Evolutionary conservation across 805 yeast species (phyloP), one percentile per base, ranked within the genome.

Genomic region (Zygoascus bituminiphila): DNA sequence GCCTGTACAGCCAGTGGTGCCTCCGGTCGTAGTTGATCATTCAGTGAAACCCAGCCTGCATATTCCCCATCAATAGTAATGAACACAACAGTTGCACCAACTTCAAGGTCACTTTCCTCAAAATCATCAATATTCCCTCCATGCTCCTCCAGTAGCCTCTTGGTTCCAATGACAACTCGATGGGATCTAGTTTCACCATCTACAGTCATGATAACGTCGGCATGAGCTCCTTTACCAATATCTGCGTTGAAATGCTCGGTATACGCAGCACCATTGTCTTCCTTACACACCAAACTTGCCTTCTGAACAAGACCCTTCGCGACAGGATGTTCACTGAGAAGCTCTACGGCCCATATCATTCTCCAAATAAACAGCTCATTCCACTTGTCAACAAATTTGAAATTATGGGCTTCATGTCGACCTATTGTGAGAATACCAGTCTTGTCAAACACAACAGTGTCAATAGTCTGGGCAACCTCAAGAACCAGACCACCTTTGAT

Each of bases 391-490:
- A 9, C 19, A 19, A 36, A 36, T 19, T 36, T 12, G 17, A 36
- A 36, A 5, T 12, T 5, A 4, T 17, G 22, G 4, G 22, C 39
- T 19, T 36, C 39, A 23, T 41, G 33, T 39, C 76, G 70, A 12
- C 98, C 98, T 0, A 82, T 71, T 0, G 99, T 94, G 40, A 93
- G 70, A 0, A 98, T 93, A 2, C 98, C 98, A 0, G 99, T 93
- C 66, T 93, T 93, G 67, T 93, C 98, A 63, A 93, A 91, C 25
- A 93, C 71, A 23, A 88, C 78, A 10, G 78, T 73, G 53, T 80
- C 75, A 36, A 87, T 71, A 17, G 73, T 67, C 57, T 78, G 77
- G 6, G 93, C 82, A 49, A 69, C 73, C 61, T 93, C 98, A 52
- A 93, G 73, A 14, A 85, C 78, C 45, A 84, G 95, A 20, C 97